Evolutionary conservation across 2,329 filamentous ascomycete genomes (phyloP).

Genomic region (Cladosporium austrohemisphaericum): DNA sequence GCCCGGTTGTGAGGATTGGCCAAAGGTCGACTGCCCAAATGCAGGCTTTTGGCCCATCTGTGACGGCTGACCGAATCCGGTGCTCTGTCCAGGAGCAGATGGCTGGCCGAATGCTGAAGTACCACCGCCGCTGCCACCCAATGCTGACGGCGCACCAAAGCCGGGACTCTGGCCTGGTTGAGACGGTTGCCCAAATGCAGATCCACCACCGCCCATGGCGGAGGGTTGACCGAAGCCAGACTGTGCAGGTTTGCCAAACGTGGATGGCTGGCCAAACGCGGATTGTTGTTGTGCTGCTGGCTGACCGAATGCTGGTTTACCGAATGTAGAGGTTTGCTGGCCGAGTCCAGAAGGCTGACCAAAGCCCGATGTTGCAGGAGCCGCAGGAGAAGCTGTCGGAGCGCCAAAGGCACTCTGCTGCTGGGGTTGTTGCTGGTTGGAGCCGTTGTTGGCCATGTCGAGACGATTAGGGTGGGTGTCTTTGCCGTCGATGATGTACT

Average conservation of each 20-base stretch:
- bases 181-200: constrained; percentile 26
- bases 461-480: constrained; percentile 72
- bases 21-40: constrained; percentile 26
- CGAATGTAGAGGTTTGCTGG: constrained; percentile 22
- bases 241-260: constrained; percentile 28
- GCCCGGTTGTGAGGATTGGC: constrained; percentile 24
- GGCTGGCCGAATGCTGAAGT: constrained; percentile 27
- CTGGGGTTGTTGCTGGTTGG: background rate
- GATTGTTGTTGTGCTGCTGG: constrained; percentile 19
- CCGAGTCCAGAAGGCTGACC: constrained; percentile 28
- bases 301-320: constrained; percentile 38
- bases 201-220: constrained; percentile 19
- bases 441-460: constrained; percentile 49
- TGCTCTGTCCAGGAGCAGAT: constrained; percentile 36
- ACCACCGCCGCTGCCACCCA: constrained; percentile 19
- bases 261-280: constrained; percentile 22
- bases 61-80: constrained; percentile 33
- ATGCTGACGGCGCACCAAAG: constrained; percentile 32
- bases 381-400: constrained; percentile 14
- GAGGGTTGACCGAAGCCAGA: constrained; percentile 23
- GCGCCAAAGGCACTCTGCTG: constrained; percentile 9
- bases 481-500: constrained; percentile 62
- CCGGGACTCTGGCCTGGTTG: constrained; percentile 37
- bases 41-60: constrained; percentile 19
- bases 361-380: constrained; percentile 38